These are phyloP conservation scores for Telfairia occidentalis DNA, from an alignment of 331 rosid genomes.

Conservation along the genomic window DNA sequence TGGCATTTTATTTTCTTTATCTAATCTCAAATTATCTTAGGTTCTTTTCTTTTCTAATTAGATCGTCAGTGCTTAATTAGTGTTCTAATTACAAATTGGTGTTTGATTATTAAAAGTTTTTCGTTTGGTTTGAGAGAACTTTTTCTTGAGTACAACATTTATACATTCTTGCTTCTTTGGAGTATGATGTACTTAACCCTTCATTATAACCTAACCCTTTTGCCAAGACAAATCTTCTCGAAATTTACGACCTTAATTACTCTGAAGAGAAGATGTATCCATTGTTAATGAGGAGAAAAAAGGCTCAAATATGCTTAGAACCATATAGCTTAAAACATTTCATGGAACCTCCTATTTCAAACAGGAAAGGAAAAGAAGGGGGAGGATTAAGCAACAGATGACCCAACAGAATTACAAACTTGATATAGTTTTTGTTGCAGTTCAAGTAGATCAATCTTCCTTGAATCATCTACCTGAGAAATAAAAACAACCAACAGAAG, in stretches of 20 bases:
- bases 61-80: no score
- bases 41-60: not conserved
- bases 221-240: not conserved
- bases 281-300: not conserved
- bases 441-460: constrained; percentile 15
- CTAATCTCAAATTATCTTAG: not conserved
- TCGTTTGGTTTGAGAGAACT: not conserved
- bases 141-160: no score
- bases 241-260: not conserved
- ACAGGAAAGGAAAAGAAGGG: not conserved
- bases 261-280: not conserved
- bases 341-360: not conserved
- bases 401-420: constrained; percentile 14
- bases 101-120: no score
- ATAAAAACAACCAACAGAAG: not conserved
- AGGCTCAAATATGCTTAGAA: not conserved
- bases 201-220: not conserved
- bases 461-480: constrained; percentile 22
- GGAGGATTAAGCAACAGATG: not conserved
- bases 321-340: not conserved
- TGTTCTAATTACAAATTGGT: not conserved
- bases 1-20: not conserved
- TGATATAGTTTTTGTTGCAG: constrained; percentile 19
- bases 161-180: not conserved
- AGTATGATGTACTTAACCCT: not conserved